Conservation (phyloP, 805 yeast genomes). For the Myxozyma neotropica region DNA sequence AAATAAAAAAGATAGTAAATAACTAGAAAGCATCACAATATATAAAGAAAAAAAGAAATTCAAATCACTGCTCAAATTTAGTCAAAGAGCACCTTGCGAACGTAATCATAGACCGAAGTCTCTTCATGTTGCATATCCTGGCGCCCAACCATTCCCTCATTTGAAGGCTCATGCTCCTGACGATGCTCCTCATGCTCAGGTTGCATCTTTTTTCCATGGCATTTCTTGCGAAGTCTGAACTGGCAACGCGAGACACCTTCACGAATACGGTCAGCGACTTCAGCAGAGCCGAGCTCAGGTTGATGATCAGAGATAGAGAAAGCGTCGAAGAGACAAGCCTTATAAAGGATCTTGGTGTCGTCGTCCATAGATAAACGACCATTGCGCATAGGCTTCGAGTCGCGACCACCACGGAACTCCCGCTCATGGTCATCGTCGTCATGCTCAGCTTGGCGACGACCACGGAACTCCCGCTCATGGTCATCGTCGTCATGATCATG, state of each 20-base stretch:
- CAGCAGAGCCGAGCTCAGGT: neutral
- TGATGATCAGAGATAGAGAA: neutral
- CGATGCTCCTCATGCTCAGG: neutral
- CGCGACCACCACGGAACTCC: neutral
- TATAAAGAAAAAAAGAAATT: neutral
- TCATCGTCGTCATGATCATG: neutral
- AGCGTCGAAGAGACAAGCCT: constrained; percentile 4
- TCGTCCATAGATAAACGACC: too few species aligned
- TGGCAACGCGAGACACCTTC: neutral
- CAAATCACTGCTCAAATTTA: neutral
- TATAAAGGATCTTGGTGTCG: neutral
- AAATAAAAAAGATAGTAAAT: neutral
- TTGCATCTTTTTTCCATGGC: neutral
- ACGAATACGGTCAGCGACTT: neutral
- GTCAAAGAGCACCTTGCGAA: constrained; percentile 2
- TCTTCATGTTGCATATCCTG: neutral
- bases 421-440: neutral
- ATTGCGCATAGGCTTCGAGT: neutral
- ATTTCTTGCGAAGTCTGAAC: constrained; percentile 1
- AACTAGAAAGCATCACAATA: neutral
- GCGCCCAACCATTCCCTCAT: neutral
- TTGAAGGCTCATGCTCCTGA: neutral
- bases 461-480: neutral
- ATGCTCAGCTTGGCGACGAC: neutral
- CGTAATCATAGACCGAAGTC: constrained; percentile 1